phyloP scores from a whole-genome alignment of 176 grass and related monocot species.

The Oropetium thomaeum region DNA sequence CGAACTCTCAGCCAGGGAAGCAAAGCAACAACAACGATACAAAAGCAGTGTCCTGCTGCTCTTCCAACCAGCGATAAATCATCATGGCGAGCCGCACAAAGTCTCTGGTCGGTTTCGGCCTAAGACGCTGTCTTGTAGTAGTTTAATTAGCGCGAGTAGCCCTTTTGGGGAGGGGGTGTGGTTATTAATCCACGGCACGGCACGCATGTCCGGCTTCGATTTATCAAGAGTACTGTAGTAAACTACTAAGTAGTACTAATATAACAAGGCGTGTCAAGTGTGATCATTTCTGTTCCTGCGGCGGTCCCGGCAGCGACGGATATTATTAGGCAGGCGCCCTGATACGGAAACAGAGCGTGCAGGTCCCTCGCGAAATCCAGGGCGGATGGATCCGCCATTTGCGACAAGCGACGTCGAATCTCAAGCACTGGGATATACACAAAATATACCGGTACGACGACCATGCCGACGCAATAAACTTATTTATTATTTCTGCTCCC shows the following conservation, averaged over 20 bases:
- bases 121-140: background rate
- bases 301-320: background rate
- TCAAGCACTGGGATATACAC: background rate
- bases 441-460: too few species aligned
- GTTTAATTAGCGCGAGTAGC: too few species aligned
- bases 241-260: too few species aligned
- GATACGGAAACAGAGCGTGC: conserved; percentile 26
- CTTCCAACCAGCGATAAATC: background rate
- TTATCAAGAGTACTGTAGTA: too few species aligned
- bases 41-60: background rate
- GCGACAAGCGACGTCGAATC: conserved; percentile 18
- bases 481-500: too few species aligned
- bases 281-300: background rate
- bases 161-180: too few species aligned
- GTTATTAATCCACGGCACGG: conserved; percentile 11
- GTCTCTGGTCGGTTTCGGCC: too few species aligned
- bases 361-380: background rate
- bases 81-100: conserved; percentile 2
- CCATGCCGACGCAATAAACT: too few species aligned
- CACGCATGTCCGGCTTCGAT: background rate
- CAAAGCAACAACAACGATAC: background rate
- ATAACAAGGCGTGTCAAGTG: too few species aligned
- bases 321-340: conserved; percentile 1
- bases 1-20: background rate
- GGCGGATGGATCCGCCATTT: background rate